Conservation (phyloP, 768 basidiomycete genomes). For the Sistotremastrum suecicum region DNA sequence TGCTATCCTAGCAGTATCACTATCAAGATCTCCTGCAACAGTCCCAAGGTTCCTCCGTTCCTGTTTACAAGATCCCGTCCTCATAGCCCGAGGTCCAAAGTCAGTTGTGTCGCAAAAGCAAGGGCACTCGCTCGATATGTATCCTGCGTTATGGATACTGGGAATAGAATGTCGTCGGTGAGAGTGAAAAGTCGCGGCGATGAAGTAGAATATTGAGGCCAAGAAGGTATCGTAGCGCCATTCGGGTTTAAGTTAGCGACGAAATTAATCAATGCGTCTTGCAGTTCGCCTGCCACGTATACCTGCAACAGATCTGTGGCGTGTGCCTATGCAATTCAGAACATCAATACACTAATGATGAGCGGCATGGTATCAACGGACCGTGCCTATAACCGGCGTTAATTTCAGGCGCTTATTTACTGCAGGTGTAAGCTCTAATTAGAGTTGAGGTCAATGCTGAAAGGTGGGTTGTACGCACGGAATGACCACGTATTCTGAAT, state of each 20-base stretch:
- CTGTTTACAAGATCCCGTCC: too few relatives aligned
- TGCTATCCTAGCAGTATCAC: too few relatives aligned
- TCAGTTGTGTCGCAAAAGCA: too few relatives aligned
- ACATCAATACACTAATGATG: neutral
- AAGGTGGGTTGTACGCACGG: slow-evolving; percentile 14
- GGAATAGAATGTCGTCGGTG: slow-evolving; percentile 17
- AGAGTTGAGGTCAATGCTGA: neutral
- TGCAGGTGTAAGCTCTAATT: slow-evolving; percentile 9
- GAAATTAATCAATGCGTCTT: slow-evolving; percentile 34
- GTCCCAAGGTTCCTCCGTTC: too few relatives aligned
- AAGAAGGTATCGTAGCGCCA: slow-evolving; percentile 19
- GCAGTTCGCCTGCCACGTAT: slow-evolving; percentile 27
- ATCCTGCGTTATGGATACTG: slow-evolving; percentile 25
- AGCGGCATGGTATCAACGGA: slow-evolving; percentile 3
- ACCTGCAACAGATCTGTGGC: slow-evolving; percentile 27
- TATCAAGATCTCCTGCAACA: too few relatives aligned
- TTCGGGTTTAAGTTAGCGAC: slow-evolving; percentile 31
- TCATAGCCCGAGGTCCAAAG: too few relatives aligned
- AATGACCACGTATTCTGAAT: slow-evolving; percentile 30
- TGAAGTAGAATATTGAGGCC: slow-evolving; percentile 28
- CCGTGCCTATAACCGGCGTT: slow-evolving; percentile 29
- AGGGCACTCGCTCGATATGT: slow-evolving; percentile 24
- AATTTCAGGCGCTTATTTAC: slow-evolving; percentile 34
- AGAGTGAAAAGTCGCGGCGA: slow-evolving; percentile 27
- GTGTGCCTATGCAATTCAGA: slow-evolving; percentile 22